Evolutionary conservation across 2,329 filamentous ascomycete genomes (phyloP), one percentile per base, ranked within the genome.

Genomic region (Emmonsia crescens): DNA sequence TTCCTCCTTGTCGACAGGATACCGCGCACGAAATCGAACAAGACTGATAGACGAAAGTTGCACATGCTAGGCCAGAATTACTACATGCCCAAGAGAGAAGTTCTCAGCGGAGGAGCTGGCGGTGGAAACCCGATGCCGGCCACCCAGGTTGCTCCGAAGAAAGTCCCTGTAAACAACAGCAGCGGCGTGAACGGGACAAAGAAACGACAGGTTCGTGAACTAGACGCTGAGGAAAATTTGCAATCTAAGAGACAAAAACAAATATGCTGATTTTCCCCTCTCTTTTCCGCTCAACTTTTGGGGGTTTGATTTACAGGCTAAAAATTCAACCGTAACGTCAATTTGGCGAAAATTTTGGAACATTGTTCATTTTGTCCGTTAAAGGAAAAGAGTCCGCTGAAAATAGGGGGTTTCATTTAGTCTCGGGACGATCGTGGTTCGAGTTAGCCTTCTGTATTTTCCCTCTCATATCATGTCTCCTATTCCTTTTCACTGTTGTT

Each of bases 201-300:
- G 40, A 57, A 57, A 57, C 56, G 56, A 31, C 56, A 57, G 56
- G 56, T 57, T 57, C 56, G 56, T 57, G 56, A 57, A 57, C n/a
- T 40, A 5, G 56, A 46, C 33, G 27, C 19, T 57, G 27, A 33
- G 24, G 42, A 33, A 31, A 29, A 57, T 31, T 46, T 40, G 40
- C 27, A 31, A 12, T 24, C 40, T 12, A 57, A 57, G 56, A 46
- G 24, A 44, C 40, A 57, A 40, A 57, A 33, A 44, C 56, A 57
- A 46, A 21, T 46, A 27, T 57, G 40, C 56, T 57, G 40, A 57
- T 57, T 27, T 59, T 46, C 27, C 46, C 46, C n/a, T 24, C 36
- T 49, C 16, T 10, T 29, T 57, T 24, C 10, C 44, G 2, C 6
- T 42, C 27, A 29, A 31, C 21, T 44, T 38, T 38, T 40, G 40